These are phyloP conservation scores for Gossypium aridum DNA, from an alignment of 441 rosid genomes.

Conservation along the genomic window DNA sequence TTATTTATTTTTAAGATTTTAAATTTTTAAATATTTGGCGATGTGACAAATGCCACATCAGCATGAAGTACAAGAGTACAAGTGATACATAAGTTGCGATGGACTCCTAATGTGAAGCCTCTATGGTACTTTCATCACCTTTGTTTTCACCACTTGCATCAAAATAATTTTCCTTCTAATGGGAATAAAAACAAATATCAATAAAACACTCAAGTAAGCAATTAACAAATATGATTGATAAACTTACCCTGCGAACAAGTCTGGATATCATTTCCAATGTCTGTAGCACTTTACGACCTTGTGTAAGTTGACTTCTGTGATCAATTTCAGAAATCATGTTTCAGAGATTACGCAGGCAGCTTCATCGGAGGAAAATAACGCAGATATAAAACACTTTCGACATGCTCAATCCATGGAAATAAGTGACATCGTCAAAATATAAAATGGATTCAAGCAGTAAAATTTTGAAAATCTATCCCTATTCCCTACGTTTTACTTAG, in stretches of 20 bases:
- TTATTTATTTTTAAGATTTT: too few species aligned
- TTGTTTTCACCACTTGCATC: background rate
- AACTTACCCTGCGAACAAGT: conserved; percentile 71
- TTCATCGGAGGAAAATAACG: background rate
- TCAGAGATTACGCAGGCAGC: conserved; percentile 17
- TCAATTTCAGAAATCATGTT: conserved; percentile 13
- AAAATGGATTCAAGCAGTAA: background rate
- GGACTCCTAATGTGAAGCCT: too few species aligned
- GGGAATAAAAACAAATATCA: background rate
- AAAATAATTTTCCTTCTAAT: background rate
- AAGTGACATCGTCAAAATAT: background rate
- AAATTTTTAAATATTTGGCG: too few species aligned
- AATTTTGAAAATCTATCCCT: background rate
- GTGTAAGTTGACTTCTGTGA: conserved; percentile 73
- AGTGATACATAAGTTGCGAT: too few species aligned
- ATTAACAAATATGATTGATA: background rate
- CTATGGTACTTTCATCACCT: background rate
- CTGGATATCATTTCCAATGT: conserved; percentile 79
- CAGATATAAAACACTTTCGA: conserved; percentile 7
- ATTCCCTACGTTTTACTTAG: background rate
- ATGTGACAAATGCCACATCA: too few species aligned
- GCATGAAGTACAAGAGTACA: too few species aligned
- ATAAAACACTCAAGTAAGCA: conserved; percentile 1
- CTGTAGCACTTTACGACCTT: conserved; percentile 76
- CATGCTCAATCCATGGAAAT: background rate